A percentile compares a stretch with the other conserved stretches of the same genome.
Evolutionary conservation across 148 eudicot genomes (phyloP).

Genomic region (Camellia granthamiana): DNA sequence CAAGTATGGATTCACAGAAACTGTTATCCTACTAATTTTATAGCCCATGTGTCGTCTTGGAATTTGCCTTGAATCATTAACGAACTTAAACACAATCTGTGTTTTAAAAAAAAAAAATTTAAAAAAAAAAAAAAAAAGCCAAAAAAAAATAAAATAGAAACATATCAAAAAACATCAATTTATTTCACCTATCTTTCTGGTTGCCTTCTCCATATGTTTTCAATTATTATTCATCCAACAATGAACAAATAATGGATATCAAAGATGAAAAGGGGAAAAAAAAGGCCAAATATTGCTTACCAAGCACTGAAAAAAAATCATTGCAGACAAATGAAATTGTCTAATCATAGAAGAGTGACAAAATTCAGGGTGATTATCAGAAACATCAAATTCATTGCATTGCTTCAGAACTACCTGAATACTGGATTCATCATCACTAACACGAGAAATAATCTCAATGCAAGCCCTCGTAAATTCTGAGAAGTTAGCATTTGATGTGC

Average conservation of each 20-base stretch:
- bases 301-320: not conserved
- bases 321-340: not conserved
- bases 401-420: constrained; percentile 67
- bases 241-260: not conserved
- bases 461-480: constrained; percentile 72
- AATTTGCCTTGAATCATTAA: not conserved
- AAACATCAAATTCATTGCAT: not conserved
- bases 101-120: no score
- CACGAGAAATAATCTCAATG: constrained; percentile 86
- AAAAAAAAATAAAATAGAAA: not conserved
- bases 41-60: not conserved
- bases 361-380: not conserved
- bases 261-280: not conserved
- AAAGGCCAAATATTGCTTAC: not conserved
- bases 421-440: constrained; percentile 92
- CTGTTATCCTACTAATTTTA: not conserved
- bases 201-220: not conserved
- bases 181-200: not conserved
- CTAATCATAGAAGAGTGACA: not conserved
- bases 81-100: not conserved
- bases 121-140: not conserved
- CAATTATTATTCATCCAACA: not conserved
- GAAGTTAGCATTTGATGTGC: constrained; percentile 70
- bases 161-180: not conserved
- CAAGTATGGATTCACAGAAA: not conserved